phyloP scores from a whole-genome alignment of 805 yeast species.

The Kazachstania bromeliacearum region DNA sequence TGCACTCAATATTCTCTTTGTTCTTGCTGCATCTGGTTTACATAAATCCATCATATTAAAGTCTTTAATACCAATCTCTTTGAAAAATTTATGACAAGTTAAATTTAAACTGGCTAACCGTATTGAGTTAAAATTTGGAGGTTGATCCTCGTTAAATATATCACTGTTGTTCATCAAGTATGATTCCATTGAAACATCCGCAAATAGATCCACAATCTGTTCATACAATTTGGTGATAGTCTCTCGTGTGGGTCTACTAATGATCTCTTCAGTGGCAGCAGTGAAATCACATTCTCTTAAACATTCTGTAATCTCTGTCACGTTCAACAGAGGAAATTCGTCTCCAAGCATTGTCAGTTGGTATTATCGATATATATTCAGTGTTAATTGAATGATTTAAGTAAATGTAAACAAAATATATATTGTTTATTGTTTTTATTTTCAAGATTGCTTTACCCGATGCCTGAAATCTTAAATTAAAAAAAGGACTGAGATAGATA shows the following conservation, averaged over 20 bases:
- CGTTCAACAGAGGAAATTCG: constrained; percentile 53
- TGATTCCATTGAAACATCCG: constrained; percentile 39
- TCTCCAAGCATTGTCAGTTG: constrained; percentile 30
- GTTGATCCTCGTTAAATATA: constrained; percentile 4
- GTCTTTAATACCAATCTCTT: constrained; percentile 68
- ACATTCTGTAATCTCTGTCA: constrained; percentile 48
- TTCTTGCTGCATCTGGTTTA: constrained; percentile 65
- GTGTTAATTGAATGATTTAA: too few relatives aligned
- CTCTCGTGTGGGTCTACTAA: constrained; percentile 47
- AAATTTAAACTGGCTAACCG: constrained; percentile 32
- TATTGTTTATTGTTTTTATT: too few relatives aligned
- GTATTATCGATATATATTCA: too few relatives aligned
- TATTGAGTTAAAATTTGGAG: constrained; percentile 5
- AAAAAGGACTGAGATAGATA: too few relatives aligned
- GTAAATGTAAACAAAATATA: too few relatives aligned
- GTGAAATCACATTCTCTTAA: constrained; percentile 51
- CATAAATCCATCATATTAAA: constrained; percentile 64
- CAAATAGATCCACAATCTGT: constrained; percentile 51
- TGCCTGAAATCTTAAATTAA: too few relatives aligned
- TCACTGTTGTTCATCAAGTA: not conserved
- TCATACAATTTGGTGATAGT: constrained; percentile 47
- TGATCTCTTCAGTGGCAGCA: constrained; percentile 48
- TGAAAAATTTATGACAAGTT: constrained; percentile 50
- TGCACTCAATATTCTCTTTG: constrained; percentile 63
- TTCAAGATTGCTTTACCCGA: too few relatives aligned